Percentiles rank a stretch among this genome's conserved stretches.
Conservation (phyloP, 306 rosid genomes). For the Luffa aegyptiaca region DNA sequence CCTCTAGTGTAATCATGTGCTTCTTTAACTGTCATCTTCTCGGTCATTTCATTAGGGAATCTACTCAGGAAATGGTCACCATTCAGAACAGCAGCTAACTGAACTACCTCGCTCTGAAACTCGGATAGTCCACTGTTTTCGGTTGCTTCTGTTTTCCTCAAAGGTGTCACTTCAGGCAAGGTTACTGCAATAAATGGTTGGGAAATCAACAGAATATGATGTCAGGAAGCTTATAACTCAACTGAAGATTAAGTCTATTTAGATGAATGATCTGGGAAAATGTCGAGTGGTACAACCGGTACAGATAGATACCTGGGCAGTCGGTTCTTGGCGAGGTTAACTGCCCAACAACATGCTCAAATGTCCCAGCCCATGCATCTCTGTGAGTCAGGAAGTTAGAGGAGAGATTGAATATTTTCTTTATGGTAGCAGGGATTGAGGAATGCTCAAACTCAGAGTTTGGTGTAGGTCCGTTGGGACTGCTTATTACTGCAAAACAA, state of each 20-base stretch:
- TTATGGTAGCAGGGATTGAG: slow-evolving; percentile 94
- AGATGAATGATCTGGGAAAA: background rate
- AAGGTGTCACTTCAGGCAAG: slow-evolving; percentile 68
- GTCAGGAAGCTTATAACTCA: background rate
- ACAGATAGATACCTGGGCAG: slow-evolving; percentile 58
- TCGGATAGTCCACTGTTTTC: slow-evolving; percentile 54
- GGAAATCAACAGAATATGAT: background rate
- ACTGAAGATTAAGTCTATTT: background rate
- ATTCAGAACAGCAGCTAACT: slow-evolving; percentile 83
- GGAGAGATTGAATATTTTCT: slow-evolving; percentile 83
- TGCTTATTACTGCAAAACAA: slow-evolving; percentile 52
- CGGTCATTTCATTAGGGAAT: slow-evolving; percentile 78
- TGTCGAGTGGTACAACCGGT: too few species aligned
- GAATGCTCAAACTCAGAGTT: slow-evolving; percentile 96
- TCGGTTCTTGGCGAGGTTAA: slow-evolving; percentile 76
- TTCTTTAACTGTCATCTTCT: slow-evolving; percentile 72
- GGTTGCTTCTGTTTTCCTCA: slow-evolving; percentile 64
- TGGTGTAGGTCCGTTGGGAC: slow-evolving; percentile 68
- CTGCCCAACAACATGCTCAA: slow-evolving; percentile 65
- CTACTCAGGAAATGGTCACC: slow-evolving; percentile 92
- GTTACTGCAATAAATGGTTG: slow-evolving; percentile 38
- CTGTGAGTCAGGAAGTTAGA: slow-evolving; percentile 91
- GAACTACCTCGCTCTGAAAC: slow-evolving; percentile 90
- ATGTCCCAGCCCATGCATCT: slow-evolving; percentile 99
- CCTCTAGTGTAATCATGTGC: slow-evolving; percentile 69